Conservation (phyloP, 257 asterid genomes). For the Fraxinus anomala region DNA sequence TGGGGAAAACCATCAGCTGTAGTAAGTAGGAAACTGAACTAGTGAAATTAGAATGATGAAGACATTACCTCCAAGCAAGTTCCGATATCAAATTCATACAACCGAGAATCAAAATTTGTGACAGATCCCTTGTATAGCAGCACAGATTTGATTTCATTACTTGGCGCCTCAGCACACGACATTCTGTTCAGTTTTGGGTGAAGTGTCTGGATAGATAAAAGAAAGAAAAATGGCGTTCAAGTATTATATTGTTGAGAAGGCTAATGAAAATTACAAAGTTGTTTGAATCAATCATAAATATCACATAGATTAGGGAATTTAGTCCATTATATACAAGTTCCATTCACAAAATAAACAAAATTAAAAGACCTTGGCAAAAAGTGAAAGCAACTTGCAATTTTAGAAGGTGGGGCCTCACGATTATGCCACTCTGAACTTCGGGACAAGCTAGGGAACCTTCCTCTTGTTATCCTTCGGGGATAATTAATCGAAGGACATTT, state of each 20-base stretch:
- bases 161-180: slow-evolving; percentile 41
- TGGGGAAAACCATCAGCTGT: neutral
- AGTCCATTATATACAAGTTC: neutral
- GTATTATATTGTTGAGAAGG: neutral
- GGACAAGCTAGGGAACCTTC: neutral
- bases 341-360: neutral
- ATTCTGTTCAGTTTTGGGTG: slow-evolving; percentile 63
- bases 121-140: slow-evolving; percentile 78
- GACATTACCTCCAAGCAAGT: slow-evolving; percentile 91
- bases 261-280: neutral
- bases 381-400: neutral
- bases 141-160: slow-evolving; percentile 60
- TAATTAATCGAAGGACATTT: neutral
- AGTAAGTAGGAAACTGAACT: slow-evolving; percentile 1
- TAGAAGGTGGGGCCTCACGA: neutral
- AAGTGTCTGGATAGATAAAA: slow-evolving; percentile 57
- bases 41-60: slow-evolving; percentile 7
- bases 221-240: neutral
- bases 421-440: neutral
- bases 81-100: slow-evolving; percentile 77
- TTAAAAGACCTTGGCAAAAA: neutral
- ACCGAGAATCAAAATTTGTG: slow-evolving; percentile 62
- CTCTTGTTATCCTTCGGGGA: neutral
- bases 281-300: neutral
- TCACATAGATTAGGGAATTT: neutral